Conservation (phyloP, 139 green algal species). For the Picochlorum sp. region DNA sequence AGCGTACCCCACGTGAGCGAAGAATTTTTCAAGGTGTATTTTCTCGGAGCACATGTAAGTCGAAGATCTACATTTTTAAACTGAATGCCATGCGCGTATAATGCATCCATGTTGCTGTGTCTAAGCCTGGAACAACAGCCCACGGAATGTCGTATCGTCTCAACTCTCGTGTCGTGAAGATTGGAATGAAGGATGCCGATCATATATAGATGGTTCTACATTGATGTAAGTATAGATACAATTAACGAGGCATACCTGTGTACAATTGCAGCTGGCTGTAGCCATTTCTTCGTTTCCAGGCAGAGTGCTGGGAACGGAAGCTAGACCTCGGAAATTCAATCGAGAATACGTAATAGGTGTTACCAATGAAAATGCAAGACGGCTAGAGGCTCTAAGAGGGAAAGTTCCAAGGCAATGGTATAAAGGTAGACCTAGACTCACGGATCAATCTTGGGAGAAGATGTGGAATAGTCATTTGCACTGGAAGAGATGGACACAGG, state of each 20-base stretch:
- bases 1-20: slow-evolving; percentile 51
- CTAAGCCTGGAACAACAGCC: no score
- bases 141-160: no score
- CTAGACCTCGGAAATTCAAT: slow-evolving; percentile 55
- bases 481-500: slow-evolving; percentile 68
- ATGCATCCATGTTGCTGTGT: no score
- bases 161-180: no score
- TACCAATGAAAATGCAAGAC: slow-evolving; percentile 58
- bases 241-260: not conserved
- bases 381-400: slow-evolving; percentile 43
- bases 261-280: slow-evolving; percentile 37
- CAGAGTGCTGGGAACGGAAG: slow-evolving; percentile 52
- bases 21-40: slow-evolving; percentile 70
- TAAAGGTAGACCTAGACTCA: slow-evolving; percentile 7
- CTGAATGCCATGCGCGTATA: not conserved
- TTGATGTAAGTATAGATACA: no score
- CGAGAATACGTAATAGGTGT: slow-evolving; percentile 60
- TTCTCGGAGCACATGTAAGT: slow-evolving; percentile 57
- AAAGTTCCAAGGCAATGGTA: slow-evolving; percentile 41
- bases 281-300: slow-evolving; percentile 52
- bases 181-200: no score
- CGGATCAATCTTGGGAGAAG: slow-evolving; percentile 58
- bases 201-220: no score
- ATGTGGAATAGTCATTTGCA: slow-evolving; percentile 71
- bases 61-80: not conserved